Base-by-base conservation (phyloP, 495 filamentous ascomycete species). In the Daldinia bambusicola region DNA sequence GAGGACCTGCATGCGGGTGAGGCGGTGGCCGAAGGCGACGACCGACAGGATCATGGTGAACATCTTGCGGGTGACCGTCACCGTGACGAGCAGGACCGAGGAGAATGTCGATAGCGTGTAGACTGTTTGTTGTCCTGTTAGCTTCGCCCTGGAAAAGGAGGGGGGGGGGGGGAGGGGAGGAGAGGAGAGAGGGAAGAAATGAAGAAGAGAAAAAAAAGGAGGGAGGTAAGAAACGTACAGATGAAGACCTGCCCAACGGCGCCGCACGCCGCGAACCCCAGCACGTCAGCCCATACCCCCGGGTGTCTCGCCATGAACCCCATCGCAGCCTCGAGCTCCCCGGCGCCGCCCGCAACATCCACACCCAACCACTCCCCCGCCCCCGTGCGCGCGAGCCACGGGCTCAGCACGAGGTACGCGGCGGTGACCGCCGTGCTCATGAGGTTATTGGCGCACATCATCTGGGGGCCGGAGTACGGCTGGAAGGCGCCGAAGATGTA, bases 361-460 rank as follows among this genome's bases (percentile, higher is more conserved):
- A 95, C 88, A 22, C 87, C 88, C 16, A 95, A 70, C 74, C 87
- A 92, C 71, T 87, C 83, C 51, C 92, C 85, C 14, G 92, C 52
- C 6, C 86, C 83, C 5, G 89, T 90, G 55, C 84, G 81, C 0
- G 89, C 90, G 5, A 97, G 76, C 81, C 90, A 92, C 6, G 96
- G 96, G 70, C 89, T 90, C 20, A 94, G 76, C 43, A 94, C 71
- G 22, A 99, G 86, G 66, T 95, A 98, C 1, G 78, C 73, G 36
- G 87, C 83, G 2, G 93, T 98, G 55, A 98, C 79, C 34, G 85
- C 66, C 0, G 93, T 94, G 43, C 86, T 89, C 71, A 98, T 88
- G 36, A 97, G 79, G 74, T 98, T 98, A 75, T 97, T 92, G n/a
- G 95, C 96, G 65, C 93, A 93, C 95, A 99, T 99, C 95, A 99